Evolutionary conservation across 2,329 filamentous ascomycete genomes (phyloP).

Genomic region (Thielaviopsis punctulata): DNA sequence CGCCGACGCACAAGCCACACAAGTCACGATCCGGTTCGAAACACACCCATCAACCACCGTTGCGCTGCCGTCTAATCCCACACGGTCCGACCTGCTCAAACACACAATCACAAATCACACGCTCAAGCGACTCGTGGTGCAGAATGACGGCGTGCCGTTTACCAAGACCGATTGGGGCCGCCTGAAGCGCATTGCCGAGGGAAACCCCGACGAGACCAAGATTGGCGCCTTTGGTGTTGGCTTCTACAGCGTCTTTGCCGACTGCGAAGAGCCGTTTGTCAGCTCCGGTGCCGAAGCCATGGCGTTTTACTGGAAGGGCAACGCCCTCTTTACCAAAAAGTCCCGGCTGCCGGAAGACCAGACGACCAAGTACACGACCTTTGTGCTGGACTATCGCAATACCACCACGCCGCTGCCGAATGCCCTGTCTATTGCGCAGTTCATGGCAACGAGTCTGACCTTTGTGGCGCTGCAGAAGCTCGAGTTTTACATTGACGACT

Average conservation of each 20-base stretch:
- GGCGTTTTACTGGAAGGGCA: slow-evolving; percentile 99
- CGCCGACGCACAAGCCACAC: slow-evolving; percentile 85
- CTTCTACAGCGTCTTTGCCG: slow-evolving; percentile 96
- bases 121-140: slow-evolving; percentile 69
- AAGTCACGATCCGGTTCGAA: slow-evolving; percentile 82
- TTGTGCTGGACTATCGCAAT: slow-evolving; percentile 87
- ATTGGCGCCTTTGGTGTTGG: slow-evolving; percentile 97
- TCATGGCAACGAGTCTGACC: slow-evolving; percentile 83
- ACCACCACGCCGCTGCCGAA: slow-evolving; percentile 73
- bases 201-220: slow-evolving; percentile 96
- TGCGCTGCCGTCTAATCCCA: slow-evolving; percentile 47
- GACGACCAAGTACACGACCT: slow-evolving; percentile 60
- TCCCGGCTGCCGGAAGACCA: slow-evolving; percentile 54
- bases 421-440: slow-evolving; percentile 73
- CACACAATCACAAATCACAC: slow-evolving; percentile 77
- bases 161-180: slow-evolving; percentile 82
- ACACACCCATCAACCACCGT: slow-evolving; percentile 68
- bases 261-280: slow-evolving; percentile 95
- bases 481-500: slow-evolving; percentile 81
- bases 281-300: slow-evolving; percentile 84
- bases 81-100: slow-evolving; percentile 56
- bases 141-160: slow-evolving; percentile 83
- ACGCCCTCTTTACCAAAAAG: slow-evolving; percentile 83
- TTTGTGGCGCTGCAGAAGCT: slow-evolving; percentile 82
- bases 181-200: slow-evolving; percentile 93